Evolutionary conservation across 1,284 basidiomycete genomes (phyloP).

Genomic region (Gymnopus androsaceus): DNA sequence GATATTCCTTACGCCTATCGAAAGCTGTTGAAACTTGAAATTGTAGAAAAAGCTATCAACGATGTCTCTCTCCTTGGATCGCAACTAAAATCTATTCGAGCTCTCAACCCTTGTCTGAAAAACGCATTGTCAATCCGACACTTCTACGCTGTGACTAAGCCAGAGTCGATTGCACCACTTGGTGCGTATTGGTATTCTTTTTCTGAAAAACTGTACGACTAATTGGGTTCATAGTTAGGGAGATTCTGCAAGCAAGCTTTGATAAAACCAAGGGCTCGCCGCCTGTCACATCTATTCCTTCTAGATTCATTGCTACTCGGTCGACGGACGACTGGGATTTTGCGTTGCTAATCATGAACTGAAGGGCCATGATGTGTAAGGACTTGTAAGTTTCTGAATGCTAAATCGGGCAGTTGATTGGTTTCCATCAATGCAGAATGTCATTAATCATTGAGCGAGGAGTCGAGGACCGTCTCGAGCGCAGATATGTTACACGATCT

Average conservation of each 20-base stretch:
- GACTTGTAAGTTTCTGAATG: not conserved
- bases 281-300: slow-evolving; percentile 60
- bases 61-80: not conserved
- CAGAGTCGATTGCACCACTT: not conserved
- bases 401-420: not conserved
- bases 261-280: slow-evolving; percentile 24
- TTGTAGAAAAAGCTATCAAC: not conserved
- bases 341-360: not conserved
- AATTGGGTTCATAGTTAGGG: slow-evolving; percentile 18
- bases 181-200: not conserved
- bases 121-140: slow-evolving; percentile 42
- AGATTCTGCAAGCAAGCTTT: slow-evolving; percentile 24
- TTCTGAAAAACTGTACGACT: no score
- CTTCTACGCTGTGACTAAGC: slow-evolving; percentile 36
- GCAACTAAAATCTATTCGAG: slow-evolving; percentile 10
- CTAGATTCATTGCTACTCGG: slow-evolving; percentile 47
- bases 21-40: not conserved
- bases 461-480: not conserved
- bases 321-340: slow-evolving; percentile 53
- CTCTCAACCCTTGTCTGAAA: slow-evolving; percentile 18
- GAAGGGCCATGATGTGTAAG: not conserved
- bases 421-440: not conserved
- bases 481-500: not conserved
- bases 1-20: not conserved
- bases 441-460: no score